Percentiles rank a stretch among this genome's conserved stretches.
Evolutionary conservation across 306 rosid species (phyloP).

Genomic region (Begonia peltatifolia): DNA sequence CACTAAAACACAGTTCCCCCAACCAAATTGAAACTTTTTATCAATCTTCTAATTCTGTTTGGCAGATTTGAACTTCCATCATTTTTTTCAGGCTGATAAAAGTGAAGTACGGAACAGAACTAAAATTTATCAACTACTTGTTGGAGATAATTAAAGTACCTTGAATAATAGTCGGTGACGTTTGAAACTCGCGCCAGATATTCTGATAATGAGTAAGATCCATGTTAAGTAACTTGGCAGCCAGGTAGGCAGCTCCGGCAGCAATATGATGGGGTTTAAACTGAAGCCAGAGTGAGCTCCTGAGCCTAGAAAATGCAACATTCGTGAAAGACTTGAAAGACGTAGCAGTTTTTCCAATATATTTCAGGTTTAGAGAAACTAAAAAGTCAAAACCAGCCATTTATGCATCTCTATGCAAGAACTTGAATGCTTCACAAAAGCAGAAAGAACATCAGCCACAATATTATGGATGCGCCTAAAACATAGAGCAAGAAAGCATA

Average conservation of each 20-base stretch:
- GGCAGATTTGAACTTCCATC: too few relatives aligned
- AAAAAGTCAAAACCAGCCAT: slow-evolving; percentile 58
- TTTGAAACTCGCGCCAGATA: slow-evolving; percentile 81
- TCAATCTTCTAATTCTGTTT: too few relatives aligned
- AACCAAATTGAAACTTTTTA: too few relatives aligned
- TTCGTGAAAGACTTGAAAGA: slow-evolving; percentile 8
- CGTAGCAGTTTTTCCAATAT: slow-evolving; percentile 7
- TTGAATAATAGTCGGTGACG: slow-evolving; percentile 82
- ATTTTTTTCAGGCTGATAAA: too few relatives aligned
- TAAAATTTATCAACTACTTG: neutral
- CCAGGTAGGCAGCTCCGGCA: slow-evolving; percentile 92
- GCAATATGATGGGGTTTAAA: slow-evolving; percentile 94
- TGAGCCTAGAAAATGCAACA: slow-evolving; percentile 46
- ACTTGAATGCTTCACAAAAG: slow-evolving; percentile 43
- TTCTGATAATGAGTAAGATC: slow-evolving; percentile 51
- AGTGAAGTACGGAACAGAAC: too few relatives aligned
- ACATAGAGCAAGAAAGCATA: slow-evolving; percentile 22
- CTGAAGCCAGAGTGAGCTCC: slow-evolving; percentile 98
- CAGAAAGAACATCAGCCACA: slow-evolving; percentile 32
- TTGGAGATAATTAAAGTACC: slow-evolving; percentile 25
- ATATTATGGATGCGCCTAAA: slow-evolving; percentile 11
- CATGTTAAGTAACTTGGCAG: slow-evolving; percentile 67
- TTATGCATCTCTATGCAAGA: slow-evolving; percentile 31
- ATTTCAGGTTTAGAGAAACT: slow-evolving; percentile 16
- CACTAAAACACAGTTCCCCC: too few relatives aligned